phyloP scores from a whole-genome alignment of 805 yeast genomes.

The Suhomyces sp. region DNA sequence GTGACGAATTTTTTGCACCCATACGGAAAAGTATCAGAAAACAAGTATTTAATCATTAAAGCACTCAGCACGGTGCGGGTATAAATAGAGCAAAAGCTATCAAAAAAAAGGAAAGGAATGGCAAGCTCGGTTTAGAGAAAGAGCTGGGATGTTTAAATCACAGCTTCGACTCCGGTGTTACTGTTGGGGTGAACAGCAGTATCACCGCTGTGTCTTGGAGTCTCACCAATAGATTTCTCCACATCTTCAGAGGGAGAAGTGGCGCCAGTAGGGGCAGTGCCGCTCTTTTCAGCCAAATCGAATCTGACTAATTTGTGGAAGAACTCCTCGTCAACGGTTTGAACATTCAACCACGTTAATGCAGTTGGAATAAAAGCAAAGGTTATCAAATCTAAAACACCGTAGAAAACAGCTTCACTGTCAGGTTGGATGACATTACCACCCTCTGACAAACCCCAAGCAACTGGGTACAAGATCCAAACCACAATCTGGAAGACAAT shows the following conservation, averaged over 20 bases:
- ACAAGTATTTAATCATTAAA: neutral
- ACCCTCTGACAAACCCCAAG: slow-evolving; percentile 59
- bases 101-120: neutral
- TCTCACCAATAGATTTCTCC: slow-evolving; percentile 23
- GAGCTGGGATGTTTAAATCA: too few species aligned
- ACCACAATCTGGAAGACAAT: slow-evolving; percentile 36
- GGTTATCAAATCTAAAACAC: slow-evolving; percentile 51
- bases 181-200: slow-evolving; percentile 31
- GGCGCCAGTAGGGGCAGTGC: neutral
- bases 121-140: too few species aligned
- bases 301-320: slow-evolving; percentile 19
- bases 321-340: slow-evolving; percentile 26
- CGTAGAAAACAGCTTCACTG: slow-evolving; percentile 57
- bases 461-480: slow-evolving; percentile 49
- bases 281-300: slow-evolving; percentile 5
- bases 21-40: neutral
- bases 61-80: neutral
- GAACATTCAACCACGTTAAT: slow-evolving; percentile 27
- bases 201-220: slow-evolving; percentile 46
- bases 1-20: neutral
- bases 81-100: neutral
- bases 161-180: neutral
- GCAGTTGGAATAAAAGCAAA: slow-evolving; percentile 43
- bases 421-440: slow-evolving; percentile 60
- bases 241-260: slow-evolving; percentile 4